Evolutionary conservation across 768 basidiomycete species (phyloP), one percentile per base, ranked within the genome.

Genomic region (Russula olivacea): DNA sequence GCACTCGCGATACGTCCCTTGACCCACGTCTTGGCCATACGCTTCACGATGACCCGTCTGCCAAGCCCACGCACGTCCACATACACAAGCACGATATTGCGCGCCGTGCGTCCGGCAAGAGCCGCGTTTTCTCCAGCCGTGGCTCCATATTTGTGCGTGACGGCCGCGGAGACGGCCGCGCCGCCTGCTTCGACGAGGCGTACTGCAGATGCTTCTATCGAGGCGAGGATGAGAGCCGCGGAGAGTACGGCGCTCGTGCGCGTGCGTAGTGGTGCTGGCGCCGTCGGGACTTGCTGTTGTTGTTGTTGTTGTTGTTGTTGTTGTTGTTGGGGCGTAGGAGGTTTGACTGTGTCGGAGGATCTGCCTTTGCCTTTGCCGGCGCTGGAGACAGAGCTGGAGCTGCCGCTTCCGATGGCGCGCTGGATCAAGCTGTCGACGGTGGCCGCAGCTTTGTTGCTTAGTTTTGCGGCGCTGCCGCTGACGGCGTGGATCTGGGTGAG

Each of bases 41-140:
- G 58, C 47, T 52, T 66, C 38, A 68, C 65, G 55, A 68, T 38
- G 23, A 59, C 65, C 14, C 55, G 34, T 7, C 67, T 41, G 2
- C 65, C 65, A 2, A 68, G 34, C 3, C 67, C 67, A 0, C 51
- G 65, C 50, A 61, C 38, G 45, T 66, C 67, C 32, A 66, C 59
- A 32, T 68, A 68, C 21, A 66, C 65, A 1, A 68, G 65, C 43
- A 66, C 61, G 55, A 66, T 59, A 52, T 68, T 66, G 7, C 61
- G 61, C 52, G 41, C 38, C 52, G 67, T 61, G 38, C 65, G 19
- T 19, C n/a, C 59, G 2, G 65, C 67, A 3, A 66, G 45, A 19
- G 32, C 59, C 4, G 45, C 67, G 30, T 68, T 68, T 2, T 57
- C 54, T 3, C 61, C 67, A 41, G 65, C 67, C 30, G 21, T 6